Evolutionary conservation across 2,329 filamentous ascomycete genomes (phyloP), one percentile per base, ranked within the genome.

Genomic region (Clonostachys rhizophaga): DNA sequence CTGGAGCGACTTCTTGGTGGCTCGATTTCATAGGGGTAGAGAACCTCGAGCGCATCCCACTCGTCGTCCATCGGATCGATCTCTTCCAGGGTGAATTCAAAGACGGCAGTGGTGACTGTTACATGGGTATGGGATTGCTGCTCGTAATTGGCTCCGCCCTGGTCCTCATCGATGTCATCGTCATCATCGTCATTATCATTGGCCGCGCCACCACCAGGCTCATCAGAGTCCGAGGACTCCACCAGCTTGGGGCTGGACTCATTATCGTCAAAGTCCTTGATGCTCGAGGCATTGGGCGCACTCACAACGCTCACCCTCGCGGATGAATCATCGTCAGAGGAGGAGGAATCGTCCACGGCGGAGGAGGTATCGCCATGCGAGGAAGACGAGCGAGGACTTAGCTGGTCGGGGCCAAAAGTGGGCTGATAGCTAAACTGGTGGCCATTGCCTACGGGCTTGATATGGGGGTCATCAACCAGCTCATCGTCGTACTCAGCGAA

Each of bases 11-110:
- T 72, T 18, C 65, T 63, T 42, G 67, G 67, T 13, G 72, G 71
- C 54, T 78, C 76, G 45, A 77, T 74, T 47, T 70, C 66, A 12
- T 67, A 63, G 0, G 75, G 75, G 10, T 59, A 63, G 20, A 78
- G 56, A 24, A 74, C 62, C 34, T 67, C 66, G 20, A 68, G 57
- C 16, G 66, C 66, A 5, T 73, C 71, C 39, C 64, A 65, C 24
- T 71, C 71, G 53, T 66, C 69, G 47, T 74, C 71, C 66, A 68
- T 68, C 4, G 67, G 64, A 45, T 70, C 71, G 47, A 75, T 66
- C 40, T 49, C 47, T 36, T 49, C 47, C 16, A 49, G 16, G 5
- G 42, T 39, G 24, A 44, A 35, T 16, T 49, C 47, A 20, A 24
- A 46, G n/a, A 46, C 18, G n/a, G 40, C 40, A 40, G 43, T 9